Evolutionary conservation across 129 eudicot genomes (phyloP), one percentile per base, ranked within the genome.

Genomic region (Chrysanthemum makinoi): DNA sequence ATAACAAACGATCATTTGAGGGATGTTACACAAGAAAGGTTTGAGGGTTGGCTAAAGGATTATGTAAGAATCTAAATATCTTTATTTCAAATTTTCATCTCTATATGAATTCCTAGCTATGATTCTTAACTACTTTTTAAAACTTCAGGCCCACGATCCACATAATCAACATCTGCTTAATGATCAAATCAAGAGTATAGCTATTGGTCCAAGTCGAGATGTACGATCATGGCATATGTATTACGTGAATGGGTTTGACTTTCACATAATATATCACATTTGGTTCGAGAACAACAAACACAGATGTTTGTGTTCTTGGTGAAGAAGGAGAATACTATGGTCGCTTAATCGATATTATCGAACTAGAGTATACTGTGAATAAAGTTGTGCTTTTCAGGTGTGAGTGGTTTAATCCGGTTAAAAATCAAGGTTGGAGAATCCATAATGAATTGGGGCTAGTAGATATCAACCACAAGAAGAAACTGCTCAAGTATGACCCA

Each of bases 351-450:
- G 24, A 22, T 22, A 22, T 22, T 22, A 22, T 22, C 24, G 24
- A 22, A 22, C 24, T 22, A 22, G 24, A 7, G n/a, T 12, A 39
- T 22, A 60, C 43, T 10, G 24, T 22, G 24, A 60, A 26, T 60
- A 60, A 13, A 60, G n/a, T 60, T 60, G 39, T 26, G 19, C 65
- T 60, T 22, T 60, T 60, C 44, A 22, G 12, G 65, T 60, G 65
- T 26, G 65, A 24, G 17, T 60, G 65, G 65, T 60, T 62, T 62
- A 48, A 62, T 48, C 67, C 67, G 5, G 10, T 30, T 62, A 62
- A 62, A 62, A 62, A 62, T 33, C 11, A 62, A 1, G 65, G 65
- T 22, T 60, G 65, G 65, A 60, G 14, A 60, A 60, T 60, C n/a
- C 65, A 60, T 60, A 60, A 20, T 33, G 48, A 62, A 0, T 28